These are phyloP conservation scores for Besnoitia besnoiti DNA, from an alignment of 169 alveolate genomes.

Conservation along the genomic window DNA sequence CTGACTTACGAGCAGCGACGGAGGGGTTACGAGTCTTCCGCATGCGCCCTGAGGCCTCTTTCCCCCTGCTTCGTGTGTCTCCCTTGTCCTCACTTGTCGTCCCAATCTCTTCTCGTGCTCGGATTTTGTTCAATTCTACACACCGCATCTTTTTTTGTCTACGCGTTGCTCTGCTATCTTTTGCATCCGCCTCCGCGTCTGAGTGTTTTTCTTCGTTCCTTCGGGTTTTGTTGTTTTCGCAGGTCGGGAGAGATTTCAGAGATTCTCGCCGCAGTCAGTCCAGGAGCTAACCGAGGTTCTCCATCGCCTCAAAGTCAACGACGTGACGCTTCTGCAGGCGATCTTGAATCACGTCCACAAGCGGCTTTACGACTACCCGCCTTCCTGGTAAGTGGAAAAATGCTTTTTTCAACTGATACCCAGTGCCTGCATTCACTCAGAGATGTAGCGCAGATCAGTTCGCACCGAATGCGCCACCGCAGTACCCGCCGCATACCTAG, in stretches of 20 bases:
- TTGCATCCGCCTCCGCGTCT: not conserved
- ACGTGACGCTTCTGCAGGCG: slow-evolving; percentile 41
- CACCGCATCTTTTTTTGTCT: not conserved
- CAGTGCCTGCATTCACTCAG: not conserved
- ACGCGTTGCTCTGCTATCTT: no score
- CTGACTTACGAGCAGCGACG: no score
- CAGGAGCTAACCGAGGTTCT: slow-evolving; percentile 18
- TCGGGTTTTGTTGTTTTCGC: not conserved
- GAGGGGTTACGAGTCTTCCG: no score
- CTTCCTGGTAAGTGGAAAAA: slow-evolving; percentile 40
- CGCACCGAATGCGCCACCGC: no score
- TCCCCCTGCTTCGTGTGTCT: not conserved
- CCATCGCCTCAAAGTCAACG: slow-evolving; percentile 50
- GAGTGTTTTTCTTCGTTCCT: not conserved
- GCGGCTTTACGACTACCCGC: slow-evolving; percentile 45
- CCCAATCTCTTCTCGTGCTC: not conserved
- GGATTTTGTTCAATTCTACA: not conserved
- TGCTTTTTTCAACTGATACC: no score
- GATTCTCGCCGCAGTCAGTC: slow-evolving; percentile 23
- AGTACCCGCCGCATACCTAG: no score
- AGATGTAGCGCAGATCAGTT: no score
- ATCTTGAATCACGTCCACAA: not conserved
- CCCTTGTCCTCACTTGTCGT: not conserved
- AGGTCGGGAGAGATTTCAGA: not conserved
- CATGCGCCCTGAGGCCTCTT: no score